Evolutionary conservation across 2,329 filamentous ascomycete species (phyloP).

Genomic region (Sporothrix pseudoabietina): DNA sequence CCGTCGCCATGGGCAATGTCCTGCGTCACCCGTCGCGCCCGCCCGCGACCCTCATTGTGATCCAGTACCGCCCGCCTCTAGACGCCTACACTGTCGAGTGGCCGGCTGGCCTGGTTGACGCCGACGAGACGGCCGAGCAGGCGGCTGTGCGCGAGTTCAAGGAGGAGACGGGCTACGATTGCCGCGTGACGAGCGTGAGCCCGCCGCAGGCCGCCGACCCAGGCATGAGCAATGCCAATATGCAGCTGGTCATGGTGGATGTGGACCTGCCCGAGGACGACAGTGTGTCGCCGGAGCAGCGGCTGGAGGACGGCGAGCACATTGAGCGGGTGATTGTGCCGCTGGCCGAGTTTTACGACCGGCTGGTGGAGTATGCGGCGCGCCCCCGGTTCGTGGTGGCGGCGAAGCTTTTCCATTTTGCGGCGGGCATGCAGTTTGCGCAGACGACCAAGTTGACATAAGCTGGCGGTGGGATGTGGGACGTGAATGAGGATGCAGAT

Average conservation of each 20-base stretch:
- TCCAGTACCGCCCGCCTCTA: slow-evolving; percentile 43
- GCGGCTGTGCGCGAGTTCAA: slow-evolving; percentile 57
- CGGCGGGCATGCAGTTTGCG: slow-evolving; percentile 57
- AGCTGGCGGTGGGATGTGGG: neutral
- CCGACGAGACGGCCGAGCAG: slow-evolving; percentile 53
- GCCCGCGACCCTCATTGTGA: slow-evolving; percentile 44
- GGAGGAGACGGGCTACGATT: slow-evolving; percentile 61
- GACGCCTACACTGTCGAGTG: slow-evolving; percentile 57
- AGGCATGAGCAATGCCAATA: slow-evolving; percentile 61
- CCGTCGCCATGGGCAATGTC: slow-evolving; percentile 64
- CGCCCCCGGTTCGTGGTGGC: slow-evolving; percentile 56
- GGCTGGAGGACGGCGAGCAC: slow-evolving; percentile 62
- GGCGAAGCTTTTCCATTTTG: slow-evolving; percentile 63
- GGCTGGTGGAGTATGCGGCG: slow-evolving; percentile 51
- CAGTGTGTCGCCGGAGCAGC: slow-evolving; percentile 56
- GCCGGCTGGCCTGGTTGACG: slow-evolving; percentile 58
- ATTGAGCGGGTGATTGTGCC: slow-evolving; percentile 63
- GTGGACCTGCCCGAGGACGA: slow-evolving; percentile 55
- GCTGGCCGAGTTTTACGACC: slow-evolving; percentile 57
- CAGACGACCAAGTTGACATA: slow-evolving; percentile 42
- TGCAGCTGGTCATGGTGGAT: slow-evolving; percentile 63
- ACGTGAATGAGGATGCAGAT: neutral
- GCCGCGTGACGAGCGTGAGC: slow-evolving; percentile 50
- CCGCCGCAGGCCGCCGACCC: slow-evolving; percentile 60
- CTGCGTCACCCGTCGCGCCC: slow-evolving; percentile 51